Conservation (phyloP, 2,329 filamentous ascomycete genomes). For the Fusarium albidum region DNA sequence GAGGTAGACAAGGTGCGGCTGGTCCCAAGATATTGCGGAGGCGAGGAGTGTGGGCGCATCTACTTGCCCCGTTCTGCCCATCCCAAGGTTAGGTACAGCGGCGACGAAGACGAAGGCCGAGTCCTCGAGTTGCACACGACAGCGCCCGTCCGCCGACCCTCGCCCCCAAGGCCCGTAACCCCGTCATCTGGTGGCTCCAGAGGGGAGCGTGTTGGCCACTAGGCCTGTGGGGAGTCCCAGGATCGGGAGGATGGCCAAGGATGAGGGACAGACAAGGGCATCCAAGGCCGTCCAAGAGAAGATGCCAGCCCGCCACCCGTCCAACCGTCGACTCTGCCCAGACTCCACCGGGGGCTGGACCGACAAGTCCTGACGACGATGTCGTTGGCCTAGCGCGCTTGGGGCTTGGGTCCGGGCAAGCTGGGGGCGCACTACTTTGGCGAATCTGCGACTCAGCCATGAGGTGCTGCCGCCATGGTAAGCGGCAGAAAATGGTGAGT, state of each 20-base stretch:
- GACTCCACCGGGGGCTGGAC: slow-evolving; percentile 31
- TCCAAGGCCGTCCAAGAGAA: slow-evolving; percentile 20
- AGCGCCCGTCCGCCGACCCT: slow-evolving; percentile 26
- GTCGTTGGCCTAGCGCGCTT: slow-evolving; percentile 32
- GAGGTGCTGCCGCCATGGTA: slow-evolving; percentile 2
- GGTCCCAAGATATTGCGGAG: slow-evolving; percentile 43
- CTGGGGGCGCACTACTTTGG: slow-evolving; percentile 8
- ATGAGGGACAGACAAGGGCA: slow-evolving; percentile 22
- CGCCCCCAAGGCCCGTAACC: slow-evolving; percentile 30
- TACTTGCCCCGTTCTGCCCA: slow-evolving; percentile 31
- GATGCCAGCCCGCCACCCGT: background rate
- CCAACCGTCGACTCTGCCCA: slow-evolving; percentile 14
- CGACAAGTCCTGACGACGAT: slow-evolving; percentile 26
- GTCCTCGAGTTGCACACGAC: slow-evolving; percentile 33
- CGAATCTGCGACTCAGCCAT: background rate
- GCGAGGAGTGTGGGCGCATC: slow-evolving; percentile 39
- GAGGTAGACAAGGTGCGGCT: slow-evolving; percentile 38
- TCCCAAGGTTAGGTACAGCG: slow-evolving; percentile 34
- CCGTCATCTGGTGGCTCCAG: slow-evolving; percentile 31
- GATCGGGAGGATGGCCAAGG: slow-evolving; percentile 30
- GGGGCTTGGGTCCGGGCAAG: slow-evolving; percentile 1
- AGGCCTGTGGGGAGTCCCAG: slow-evolving; percentile 30
- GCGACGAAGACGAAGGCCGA: slow-evolving; percentile 27
- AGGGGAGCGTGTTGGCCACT: slow-evolving; percentile 34
- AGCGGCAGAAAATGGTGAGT: slow-evolving; percentile 1